These are phyloP conservation scores for Aspergillus vadensis DNA, from an alignment of 2,329 filamentous ascomycete species.

Conservation along the genomic window DNA sequence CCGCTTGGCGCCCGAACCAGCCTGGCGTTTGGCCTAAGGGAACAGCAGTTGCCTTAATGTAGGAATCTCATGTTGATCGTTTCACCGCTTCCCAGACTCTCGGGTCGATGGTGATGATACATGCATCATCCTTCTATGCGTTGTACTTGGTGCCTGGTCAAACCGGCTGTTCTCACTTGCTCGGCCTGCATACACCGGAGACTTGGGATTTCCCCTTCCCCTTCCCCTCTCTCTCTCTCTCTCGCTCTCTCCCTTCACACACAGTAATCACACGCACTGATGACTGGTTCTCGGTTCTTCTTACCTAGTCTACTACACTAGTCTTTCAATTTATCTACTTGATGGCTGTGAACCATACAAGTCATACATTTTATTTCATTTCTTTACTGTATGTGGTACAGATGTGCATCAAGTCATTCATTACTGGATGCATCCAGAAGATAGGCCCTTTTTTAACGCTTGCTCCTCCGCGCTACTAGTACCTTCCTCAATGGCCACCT, in stretches of 20 bases:
- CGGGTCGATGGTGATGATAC: conserved; percentile 33
- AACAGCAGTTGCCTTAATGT: conserved; percentile 2
- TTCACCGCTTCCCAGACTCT: conserved; percentile 23
- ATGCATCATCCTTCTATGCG: conserved; percentile 37
- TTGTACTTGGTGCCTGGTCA: conserved; percentile 3
- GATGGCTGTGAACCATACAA: neutral
- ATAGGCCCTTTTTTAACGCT: neutral
- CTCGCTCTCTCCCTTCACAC: neutral
- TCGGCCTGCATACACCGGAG: neutral
- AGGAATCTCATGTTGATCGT: conserved; percentile 15
- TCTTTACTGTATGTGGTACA: neutral
- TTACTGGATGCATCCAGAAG: neutral
- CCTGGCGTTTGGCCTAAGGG: neutral
- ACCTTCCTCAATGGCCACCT: neutral
- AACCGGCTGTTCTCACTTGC: neutral
- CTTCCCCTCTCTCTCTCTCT: neutral
- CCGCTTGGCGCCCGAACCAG: conserved; percentile 5
- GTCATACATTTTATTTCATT: neutral
- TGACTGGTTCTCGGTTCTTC: neutral
- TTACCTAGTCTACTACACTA: neutral
- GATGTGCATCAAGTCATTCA: too few relatives aligned
- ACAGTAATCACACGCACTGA: neutral
- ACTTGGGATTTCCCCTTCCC: neutral
- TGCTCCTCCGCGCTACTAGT: neutral
- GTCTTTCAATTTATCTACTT: neutral